Percentiles rank a stretch among this genome's conserved stretches.
phyloP scores from a whole-genome alignment of 139 green algal species.

The Chlamydomonas schloesseri region DNA sequence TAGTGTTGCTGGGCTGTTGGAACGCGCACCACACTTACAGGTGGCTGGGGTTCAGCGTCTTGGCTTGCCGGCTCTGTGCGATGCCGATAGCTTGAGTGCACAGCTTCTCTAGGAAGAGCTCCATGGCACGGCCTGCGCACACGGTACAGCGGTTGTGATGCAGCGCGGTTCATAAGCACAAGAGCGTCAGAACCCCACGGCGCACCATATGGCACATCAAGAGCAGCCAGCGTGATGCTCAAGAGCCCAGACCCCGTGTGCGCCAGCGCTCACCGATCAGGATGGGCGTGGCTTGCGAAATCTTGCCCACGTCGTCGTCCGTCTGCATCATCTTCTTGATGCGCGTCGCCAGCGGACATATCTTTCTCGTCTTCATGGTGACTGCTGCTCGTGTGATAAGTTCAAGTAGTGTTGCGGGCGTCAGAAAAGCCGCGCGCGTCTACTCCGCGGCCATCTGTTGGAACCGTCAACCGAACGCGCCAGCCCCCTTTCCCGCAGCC shows the following conservation, averaged over 20 bases:
- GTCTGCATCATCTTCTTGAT: constrained; percentile 97
- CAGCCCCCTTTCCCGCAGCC: too few species aligned
- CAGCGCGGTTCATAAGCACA: neutral
- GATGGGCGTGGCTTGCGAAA: constrained; percentile 88
- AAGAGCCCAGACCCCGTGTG: too few species aligned
- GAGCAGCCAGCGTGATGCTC: neutral
- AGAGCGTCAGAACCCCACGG: neutral
- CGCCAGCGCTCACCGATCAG: constrained; percentile 81
- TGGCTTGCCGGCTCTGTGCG: constrained; percentile 73
- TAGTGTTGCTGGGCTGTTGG: too few species aligned
- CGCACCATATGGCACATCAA: neutral
- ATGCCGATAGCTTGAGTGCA: constrained; percentile 70
- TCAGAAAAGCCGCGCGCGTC: too few species aligned
- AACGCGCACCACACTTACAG: constrained; percentile 69
- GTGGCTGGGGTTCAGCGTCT: constrained; percentile 83
- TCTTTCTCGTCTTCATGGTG: constrained; percentile 57
- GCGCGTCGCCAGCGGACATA: constrained; percentile 72
- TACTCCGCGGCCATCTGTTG: too few species aligned
- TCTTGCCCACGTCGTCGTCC: constrained; percentile 97
- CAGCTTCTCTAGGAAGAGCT: constrained; percentile 89
- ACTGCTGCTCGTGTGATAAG: neutral
- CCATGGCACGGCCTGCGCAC: constrained; percentile 83
- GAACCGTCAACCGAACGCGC: too few species aligned
- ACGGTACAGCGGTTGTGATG: neutral
- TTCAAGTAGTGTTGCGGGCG: neutral